These are phyloP conservation scores for Dimargaris xerosporica DNA, from an alignment of 192 early-diverging fungal genomes.

Conservation along the genomic window DNA sequence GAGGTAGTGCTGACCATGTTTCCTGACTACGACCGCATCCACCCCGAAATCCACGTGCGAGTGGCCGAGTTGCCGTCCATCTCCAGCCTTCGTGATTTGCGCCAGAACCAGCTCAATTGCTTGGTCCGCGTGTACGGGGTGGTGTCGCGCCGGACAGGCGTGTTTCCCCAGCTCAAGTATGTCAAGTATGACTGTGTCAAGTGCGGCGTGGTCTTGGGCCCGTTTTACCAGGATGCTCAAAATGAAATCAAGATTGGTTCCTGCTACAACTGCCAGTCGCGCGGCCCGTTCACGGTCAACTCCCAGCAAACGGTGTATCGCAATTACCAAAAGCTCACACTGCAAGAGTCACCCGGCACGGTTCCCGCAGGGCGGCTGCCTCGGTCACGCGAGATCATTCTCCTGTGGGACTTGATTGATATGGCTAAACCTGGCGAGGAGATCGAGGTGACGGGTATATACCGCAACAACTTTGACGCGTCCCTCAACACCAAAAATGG, in stretches of 20 bases:
- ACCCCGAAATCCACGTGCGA: constrained; percentile 85
- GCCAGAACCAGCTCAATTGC: constrained; percentile 83
- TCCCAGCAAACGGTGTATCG: constrained; percentile 92
- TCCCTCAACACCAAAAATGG: constrained; percentile 78
- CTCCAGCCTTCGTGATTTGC: constrained; percentile 74
- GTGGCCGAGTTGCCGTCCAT: constrained; percentile 76
- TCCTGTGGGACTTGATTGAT: constrained; percentile 94
- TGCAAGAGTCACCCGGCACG: constrained; percentile 91
- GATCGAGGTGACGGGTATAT: constrained; percentile 88
- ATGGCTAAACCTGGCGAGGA: constrained; percentile 91
- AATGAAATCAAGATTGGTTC: constrained; percentile 68
- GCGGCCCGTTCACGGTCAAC: constrained; percentile 84
- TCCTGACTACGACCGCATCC: constrained; percentile 81
- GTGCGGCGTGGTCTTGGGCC: constrained; percentile 80
- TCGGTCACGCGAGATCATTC: constrained; percentile 81
- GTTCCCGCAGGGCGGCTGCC: constrained; percentile 91
- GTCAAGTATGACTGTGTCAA: constrained; percentile 92
- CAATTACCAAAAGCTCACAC: constrained; percentile 90
- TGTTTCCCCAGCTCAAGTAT: constrained; percentile 95
- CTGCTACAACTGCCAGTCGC: constrained; percentile 78
- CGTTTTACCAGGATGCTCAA: constrained; percentile 84
- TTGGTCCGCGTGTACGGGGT: constrained; percentile 84
- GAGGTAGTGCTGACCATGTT: constrained; percentile 79
- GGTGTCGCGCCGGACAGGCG: constrained; percentile 81
- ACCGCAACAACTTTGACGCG: constrained; percentile 88